Conservation (phyloP, 2,329 filamentous ascomycete genomes). For the Fusarium nygamai region DNA sequence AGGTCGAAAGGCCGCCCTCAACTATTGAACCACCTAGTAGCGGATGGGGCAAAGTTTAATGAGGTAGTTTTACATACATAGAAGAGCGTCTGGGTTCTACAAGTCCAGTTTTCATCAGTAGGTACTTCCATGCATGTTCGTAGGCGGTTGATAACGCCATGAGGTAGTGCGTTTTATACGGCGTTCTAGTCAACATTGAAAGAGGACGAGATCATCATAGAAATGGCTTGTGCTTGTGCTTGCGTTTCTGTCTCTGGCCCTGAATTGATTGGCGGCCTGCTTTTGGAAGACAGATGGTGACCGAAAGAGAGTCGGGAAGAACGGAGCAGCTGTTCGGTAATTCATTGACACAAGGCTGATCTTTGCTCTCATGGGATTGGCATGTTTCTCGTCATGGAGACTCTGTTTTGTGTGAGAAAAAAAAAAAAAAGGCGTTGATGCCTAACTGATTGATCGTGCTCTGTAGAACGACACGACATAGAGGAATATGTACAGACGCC, state of each 20-base stretch:
- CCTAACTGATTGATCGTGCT: constrained; percentile 13
- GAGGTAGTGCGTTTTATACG: constrained; percentile 7
- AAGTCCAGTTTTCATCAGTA: constrained; percentile 10
- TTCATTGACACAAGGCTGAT: constrained; percentile 16
- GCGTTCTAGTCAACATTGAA: constrained; percentile 7
- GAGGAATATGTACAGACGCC: background rate
- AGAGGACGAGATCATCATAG: constrained; percentile 10
- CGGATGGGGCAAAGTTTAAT: constrained; percentile 27
- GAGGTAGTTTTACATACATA: constrained; percentile 12
- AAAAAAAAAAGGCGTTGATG: background rate
- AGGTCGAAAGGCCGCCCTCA: constrained; percentile 31
- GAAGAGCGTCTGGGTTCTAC: constrained; percentile 10
- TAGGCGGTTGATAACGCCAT: constrained; percentile 21
- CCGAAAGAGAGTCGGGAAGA: constrained; percentile 8
- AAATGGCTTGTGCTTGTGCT: constrained; percentile 13
- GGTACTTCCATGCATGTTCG: background rate
- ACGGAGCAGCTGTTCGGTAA: constrained; percentile 4
- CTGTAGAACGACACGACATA: background rate
- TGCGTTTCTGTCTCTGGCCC: constrained; percentile 3
- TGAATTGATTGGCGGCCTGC: constrained; percentile 4
- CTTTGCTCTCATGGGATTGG: constrained; percentile 7
- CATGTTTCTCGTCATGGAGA: constrained; percentile 3
- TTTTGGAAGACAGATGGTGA: constrained; percentile 4
- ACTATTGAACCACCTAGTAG: constrained; percentile 15
- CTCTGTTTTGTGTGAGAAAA: background rate